A percentile compares a stretch with the other conserved stretches of the same genome.
Evolutionary conservation across 2,329 filamentous ascomycete genomes (phyloP).

Genomic region (Aspergillus phoenicis): DNA sequence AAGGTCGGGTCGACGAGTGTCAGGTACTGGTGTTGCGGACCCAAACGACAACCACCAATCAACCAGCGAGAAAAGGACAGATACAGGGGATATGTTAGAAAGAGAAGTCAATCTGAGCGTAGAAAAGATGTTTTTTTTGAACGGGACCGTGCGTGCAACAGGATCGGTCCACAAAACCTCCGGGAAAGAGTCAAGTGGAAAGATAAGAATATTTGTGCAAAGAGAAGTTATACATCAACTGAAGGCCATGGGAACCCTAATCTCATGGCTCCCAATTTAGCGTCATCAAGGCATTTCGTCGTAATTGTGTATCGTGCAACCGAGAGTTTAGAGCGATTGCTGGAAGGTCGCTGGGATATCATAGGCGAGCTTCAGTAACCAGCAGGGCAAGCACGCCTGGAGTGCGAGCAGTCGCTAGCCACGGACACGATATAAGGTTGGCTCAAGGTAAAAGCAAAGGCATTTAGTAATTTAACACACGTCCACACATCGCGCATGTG

Average conservation of each 20-base stretch:
- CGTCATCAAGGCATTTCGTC: slow-evolving; percentile 20
- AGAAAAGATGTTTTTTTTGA: neutral
- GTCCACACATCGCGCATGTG: slow-evolving; percentile 7
- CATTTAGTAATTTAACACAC: neutral
- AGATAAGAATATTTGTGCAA: neutral
- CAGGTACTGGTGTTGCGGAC: neutral
- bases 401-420: neutral
- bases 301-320: slow-evolving; percentile 9
- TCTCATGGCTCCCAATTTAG: neutral
- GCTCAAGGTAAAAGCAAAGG: neutral
- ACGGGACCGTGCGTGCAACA: neutral
- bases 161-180: neutral
- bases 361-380: neutral
- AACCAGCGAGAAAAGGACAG: neutral
- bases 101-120: neutral
- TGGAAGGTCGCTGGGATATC: neutral
- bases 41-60: neutral
- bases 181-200: neutral
- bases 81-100: slow-evolving; percentile 15
- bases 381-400: neutral
- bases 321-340: neutral
- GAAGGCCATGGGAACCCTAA: neutral
- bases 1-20: neutral
- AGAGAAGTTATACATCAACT: neutral
- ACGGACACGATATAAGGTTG: neutral